Conservation (phyloP, 345 rosid genomes). For the Rhodomyrtus tomentosa region DNA sequence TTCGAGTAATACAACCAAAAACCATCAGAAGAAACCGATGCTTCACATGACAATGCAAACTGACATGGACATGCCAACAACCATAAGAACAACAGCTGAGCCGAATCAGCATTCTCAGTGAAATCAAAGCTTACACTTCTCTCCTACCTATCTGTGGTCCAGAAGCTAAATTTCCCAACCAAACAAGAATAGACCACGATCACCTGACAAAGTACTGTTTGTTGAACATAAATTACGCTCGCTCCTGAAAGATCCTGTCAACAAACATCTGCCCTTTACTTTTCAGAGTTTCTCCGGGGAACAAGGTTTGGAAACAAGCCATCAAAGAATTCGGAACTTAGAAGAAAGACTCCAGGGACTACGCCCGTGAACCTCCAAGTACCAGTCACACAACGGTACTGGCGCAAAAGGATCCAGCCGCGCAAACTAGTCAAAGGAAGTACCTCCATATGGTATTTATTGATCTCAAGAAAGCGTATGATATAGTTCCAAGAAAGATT, state of each 20-base stretch:
- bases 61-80: background rate
- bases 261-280: background rate
- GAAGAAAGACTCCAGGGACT: too few species aligned
- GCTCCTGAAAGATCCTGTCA: background rate
- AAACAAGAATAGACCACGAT: background rate
- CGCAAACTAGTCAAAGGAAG: too few species aligned
- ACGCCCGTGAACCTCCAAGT: too few species aligned
- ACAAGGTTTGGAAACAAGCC: background rate
- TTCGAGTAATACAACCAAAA: background rate
- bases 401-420: too few species aligned
- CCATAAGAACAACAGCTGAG: background rate
- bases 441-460: too few species aligned
- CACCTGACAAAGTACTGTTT: background rate
- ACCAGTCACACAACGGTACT: too few species aligned
- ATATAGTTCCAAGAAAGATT: too few species aligned
- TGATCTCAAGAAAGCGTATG: too few species aligned
- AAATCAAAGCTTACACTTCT: background rate
- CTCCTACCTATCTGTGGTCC: background rate
- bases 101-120: background rate
- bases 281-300: background rate
- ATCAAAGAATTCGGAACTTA: too few species aligned
- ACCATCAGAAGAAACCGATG: background rate
- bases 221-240: background rate
- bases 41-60: background rate
- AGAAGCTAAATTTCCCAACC: background rate